Base-by-base conservation (phyloP, 768 basidiomycete genomes). In the Suillus cothurnatus region DNA sequence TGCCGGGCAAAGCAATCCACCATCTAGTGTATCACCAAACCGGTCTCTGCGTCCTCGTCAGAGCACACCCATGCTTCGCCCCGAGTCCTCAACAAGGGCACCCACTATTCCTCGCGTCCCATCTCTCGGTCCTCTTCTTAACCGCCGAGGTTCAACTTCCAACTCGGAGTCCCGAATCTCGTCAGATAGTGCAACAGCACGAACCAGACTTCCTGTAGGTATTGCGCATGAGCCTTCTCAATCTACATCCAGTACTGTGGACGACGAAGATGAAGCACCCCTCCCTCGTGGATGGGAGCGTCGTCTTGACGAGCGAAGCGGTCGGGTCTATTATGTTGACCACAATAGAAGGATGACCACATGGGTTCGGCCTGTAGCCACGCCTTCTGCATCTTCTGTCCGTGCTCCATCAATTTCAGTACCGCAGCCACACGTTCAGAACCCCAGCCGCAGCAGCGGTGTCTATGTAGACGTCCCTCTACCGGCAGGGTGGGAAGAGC, bases 401-500 rank as follows among this genome's bases (percentile, higher is more conserved):
- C 72, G 68, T 49, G 41, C 66, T 14, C 64, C 60, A 2, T 62
- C 72, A 8, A 71, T 65, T 26, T 52, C 67, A 28, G n/a, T 70
- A 9, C 63, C 69, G 8, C 64, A 67, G 0, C 66, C 79, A 7
- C 72, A 78, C n/a, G 72, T 76, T 57, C 67, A 81, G 11, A 76
- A 31, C 39, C 69, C 73, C 5, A 71, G 19, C 21, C 49, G 47
- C 39, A 56, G 53, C 15, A 74, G 59, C 55, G 69, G 69, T 0
- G 32, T 69, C 3, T 88, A 88, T 70, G 80, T 82, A 2, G 88
- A 88, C 69, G 81, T 90, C 12, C 93, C 92, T 12, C 81, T 97
- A 11, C 94, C 94, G 0, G 84, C 90, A 8, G 94, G 94, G 23
- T 97, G 95, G 94, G 95, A 96, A 77, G 94, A 95, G 72, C 87